Evolutionary conservation across 345 rosid genomes (phyloP), one percentile per base, ranked within the genome.

Genomic region (Carallia brachiata): DNA sequence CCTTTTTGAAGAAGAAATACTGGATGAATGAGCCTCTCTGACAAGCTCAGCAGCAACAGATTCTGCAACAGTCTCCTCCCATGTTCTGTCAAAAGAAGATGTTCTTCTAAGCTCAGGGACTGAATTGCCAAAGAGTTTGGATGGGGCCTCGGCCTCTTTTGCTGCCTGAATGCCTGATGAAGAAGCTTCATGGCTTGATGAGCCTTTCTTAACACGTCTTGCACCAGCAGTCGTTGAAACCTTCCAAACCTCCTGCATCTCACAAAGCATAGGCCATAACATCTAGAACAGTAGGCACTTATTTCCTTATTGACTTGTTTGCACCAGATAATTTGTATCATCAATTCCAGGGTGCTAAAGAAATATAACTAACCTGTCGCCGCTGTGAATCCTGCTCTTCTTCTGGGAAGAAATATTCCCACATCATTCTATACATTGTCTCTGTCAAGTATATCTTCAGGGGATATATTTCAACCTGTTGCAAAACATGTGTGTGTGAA

Each of bases 311-410:
- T 40, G 27, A 30, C 54, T 15, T 60, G 65, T 55, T 52, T 66
- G 48, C 68, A 56, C 16, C 53, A 17, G 6, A 57, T 32, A 17
- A 27, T 64, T 64, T 65, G 18, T 30, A 19, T 65, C 3, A 73
- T 39, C 34, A 40, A 73, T 67, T 72, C 44, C 16, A 70, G 68
- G 54, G 36, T 28, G 60, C 31, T 23, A 31, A 36, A 44, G 52
- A 31, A 54, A 18, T 37, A 27, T 30, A 72, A 70, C 79, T 67
- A 32, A 94, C 98, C 97, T 92, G 97, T 67, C 99, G 87, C 59
- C 97, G 81, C 76, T 89, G 99, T 67, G 98, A 92, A 85, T 95
- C 99, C 75, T 91, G 99, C 63, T 92, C 98, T 82, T 95, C 99
- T 81, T 87, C 96, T 23, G 97, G 97, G 75, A 95, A 95, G 78